These are phyloP conservation scores for Penicillium salamii DNA, from an alignment of 495 filamentous ascomycete species.

Conservation along the genomic window DNA sequence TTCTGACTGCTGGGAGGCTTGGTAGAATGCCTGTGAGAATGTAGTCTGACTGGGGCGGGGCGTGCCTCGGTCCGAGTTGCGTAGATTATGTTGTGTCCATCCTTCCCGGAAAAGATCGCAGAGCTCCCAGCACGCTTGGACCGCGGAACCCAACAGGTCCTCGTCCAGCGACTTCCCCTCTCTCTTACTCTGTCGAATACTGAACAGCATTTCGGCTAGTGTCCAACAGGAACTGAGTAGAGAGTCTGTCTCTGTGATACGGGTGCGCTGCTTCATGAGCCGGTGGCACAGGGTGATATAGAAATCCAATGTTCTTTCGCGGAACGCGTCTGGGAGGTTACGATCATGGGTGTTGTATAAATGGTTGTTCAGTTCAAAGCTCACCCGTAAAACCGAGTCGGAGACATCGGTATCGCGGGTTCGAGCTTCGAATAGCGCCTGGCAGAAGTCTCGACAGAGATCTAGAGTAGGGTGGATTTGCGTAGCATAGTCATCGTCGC, in stretches of 20 bases:
- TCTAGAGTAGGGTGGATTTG: conserved; percentile 77
- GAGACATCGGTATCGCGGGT: conserved; percentile 68
- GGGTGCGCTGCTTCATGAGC: conserved; percentile 86
- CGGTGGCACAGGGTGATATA: conserved; percentile 91
- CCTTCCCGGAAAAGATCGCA: conserved; percentile 92
- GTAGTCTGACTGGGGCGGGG: conserved; percentile 76
- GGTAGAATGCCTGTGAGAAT: conserved; percentile 55
- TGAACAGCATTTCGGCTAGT: conserved; percentile 91
- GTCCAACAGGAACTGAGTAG: conserved; percentile 86
- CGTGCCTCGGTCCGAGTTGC: conserved; percentile 82
- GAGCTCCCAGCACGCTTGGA: conserved; percentile 93
- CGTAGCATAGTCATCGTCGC: conserved; percentile 67
- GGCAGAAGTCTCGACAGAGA: conserved; percentile 87
- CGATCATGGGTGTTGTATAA: conserved; percentile 88
- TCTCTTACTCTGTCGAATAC: conserved; percentile 76
- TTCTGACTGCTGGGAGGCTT: conserved; percentile 39
- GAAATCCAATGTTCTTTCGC: conserved; percentile 86
- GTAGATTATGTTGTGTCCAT: conserved; percentile 83
- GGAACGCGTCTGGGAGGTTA: conserved; percentile 80
- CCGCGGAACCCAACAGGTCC: conserved; percentile 78
- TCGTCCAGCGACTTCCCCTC: conserved; percentile 74
- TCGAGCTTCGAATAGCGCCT: conserved; percentile 81
- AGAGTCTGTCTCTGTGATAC: conserved; percentile 72
- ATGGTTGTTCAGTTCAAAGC: conserved; percentile 94
- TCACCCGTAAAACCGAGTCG: conserved; percentile 84